These are phyloP conservation scores for Alternaria ethzedia DNA, from an alignment of 2,329 filamentous ascomycete genomes.

Conservation along the genomic window DNA sequence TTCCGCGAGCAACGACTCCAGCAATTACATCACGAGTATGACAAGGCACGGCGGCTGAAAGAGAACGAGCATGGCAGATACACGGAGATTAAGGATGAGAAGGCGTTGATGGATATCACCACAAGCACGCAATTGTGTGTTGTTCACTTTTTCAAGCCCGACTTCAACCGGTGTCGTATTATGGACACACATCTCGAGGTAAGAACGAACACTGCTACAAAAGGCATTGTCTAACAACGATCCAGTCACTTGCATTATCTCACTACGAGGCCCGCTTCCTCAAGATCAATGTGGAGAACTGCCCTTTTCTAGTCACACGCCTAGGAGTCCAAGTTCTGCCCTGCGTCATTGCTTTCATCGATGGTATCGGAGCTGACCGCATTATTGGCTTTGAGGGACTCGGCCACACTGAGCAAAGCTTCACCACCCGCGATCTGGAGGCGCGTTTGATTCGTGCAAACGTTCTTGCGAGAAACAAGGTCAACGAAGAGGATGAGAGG, in stretches of 20 bases:
- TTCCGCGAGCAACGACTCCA: constrained; percentile 65
- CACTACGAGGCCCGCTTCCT: constrained; percentile 66
- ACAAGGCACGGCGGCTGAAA: constrained; percentile 59
- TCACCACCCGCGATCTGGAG: constrained; percentile 63
- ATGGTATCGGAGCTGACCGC: constrained; percentile 62
- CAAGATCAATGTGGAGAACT: constrained; percentile 65
- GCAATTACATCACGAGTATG: constrained; percentile 63
- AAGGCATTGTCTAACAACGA: background rate
- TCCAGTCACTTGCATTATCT: constrained; percentile 58
- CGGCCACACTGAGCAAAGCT: constrained; percentile 59
- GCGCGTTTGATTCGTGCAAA: constrained; percentile 58
- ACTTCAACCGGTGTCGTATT: constrained; percentile 66
- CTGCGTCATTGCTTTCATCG: constrained; percentile 64
- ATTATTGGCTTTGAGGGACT: constrained; percentile 67
- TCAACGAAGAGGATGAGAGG: constrained; percentile 53
- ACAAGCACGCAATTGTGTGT: constrained; percentile 64
- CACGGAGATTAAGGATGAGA: constrained; percentile 64
- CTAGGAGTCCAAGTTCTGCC: constrained; percentile 64
- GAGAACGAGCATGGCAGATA: constrained; percentile 60
- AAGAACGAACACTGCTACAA: constrained; percentile 6
- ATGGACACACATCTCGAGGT: constrained; percentile 66
- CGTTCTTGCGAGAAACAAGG: constrained; percentile 60
- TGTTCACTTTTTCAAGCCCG: constrained; percentile 69
- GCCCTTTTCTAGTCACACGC: constrained; percentile 64
- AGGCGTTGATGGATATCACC: constrained; percentile 65